A percentile compares a stretch with the other conserved stretches of the same genome.
These are phyloP conservation scores for Trichoderma gracile DNA, from an alignment of 2,329 filamentous ascomycete species.

Conservation along the genomic window DNA sequence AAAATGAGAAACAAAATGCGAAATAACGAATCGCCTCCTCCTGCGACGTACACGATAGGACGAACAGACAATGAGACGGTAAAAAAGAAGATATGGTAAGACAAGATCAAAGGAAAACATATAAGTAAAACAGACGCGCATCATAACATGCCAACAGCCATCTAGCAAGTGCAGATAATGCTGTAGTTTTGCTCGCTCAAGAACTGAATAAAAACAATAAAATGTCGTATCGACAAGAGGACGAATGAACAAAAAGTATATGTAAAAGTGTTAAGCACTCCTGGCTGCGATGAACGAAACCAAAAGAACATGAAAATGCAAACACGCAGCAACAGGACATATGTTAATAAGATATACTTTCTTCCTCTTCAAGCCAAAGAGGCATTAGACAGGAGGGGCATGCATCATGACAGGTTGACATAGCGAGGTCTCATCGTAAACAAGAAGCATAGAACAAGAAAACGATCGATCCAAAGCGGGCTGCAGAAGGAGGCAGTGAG, in stretches of 20 bases:
- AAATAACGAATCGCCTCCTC: background rate
- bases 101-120: slow-evolving; percentile 1
- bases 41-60: background rate
- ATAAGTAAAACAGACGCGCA: slow-evolving; percentile 8
- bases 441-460: background rate
- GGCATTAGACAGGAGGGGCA: background rate
- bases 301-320: slow-evolving; percentile 21
- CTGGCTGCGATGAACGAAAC: slow-evolving; percentile 36
- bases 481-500: background rate
- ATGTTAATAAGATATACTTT: slow-evolving; percentile 10
- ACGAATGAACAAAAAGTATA: slow-evolving; percentile 28
- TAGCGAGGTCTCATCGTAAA: slow-evolving; percentile 4
- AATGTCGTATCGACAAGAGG: background rate
- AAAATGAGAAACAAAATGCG: background rate
- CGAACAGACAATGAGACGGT: background rate
- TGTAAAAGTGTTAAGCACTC: slow-evolving; percentile 33
- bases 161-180: background rate
- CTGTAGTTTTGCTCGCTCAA: slow-evolving; percentile 15
- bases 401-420: slow-evolving; percentile 15
- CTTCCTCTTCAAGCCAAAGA: background rate
- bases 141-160: slow-evolving; percentile 20
- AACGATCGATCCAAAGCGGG: slow-evolving; percentile 2
- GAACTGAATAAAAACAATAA: slow-evolving; percentile 13
- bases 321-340: slow-evolving; percentile 6
- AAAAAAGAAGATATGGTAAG: background rate